phyloP scores from a whole-genome alignment of 106 monocot species.

The Dactylorhiza incarnata region DNA sequence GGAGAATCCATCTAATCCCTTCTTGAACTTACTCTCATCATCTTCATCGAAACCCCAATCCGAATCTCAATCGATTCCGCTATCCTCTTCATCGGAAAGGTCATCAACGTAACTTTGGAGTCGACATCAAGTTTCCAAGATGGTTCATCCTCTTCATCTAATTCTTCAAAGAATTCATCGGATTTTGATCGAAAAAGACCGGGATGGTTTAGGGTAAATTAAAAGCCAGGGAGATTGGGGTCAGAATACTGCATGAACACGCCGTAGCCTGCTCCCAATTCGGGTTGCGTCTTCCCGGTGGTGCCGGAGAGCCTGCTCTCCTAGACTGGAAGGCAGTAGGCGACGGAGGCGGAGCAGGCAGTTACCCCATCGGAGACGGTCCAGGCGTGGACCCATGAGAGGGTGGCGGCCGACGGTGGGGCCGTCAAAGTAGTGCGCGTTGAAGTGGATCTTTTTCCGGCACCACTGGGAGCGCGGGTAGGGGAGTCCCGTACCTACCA shows the following conservation, averaged over 20 bases:
- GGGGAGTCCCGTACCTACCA: too few relatives aligned
- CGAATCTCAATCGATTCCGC: slow-evolving; percentile 32
- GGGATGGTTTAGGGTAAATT: slow-evolving; percentile 26
- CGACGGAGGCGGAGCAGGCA: too few relatives aligned
- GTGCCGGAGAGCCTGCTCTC: too few relatives aligned
- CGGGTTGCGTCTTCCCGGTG: too few relatives aligned
- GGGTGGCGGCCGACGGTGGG: too few relatives aligned
- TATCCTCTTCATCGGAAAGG: slow-evolving; percentile 14
- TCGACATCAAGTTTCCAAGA: slow-evolving; percentile 31
- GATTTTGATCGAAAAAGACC: slow-evolving; percentile 7
- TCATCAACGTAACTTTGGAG: slow-evolving; percentile 14
- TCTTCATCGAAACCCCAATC: slow-evolving; percentile 53
- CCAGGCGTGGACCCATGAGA: too few relatives aligned
- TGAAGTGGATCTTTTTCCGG: too few relatives aligned
- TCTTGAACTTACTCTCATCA: slow-evolving; percentile 32
- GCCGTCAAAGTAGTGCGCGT: too few relatives aligned
- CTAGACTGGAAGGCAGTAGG: too few relatives aligned
- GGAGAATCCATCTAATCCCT: slow-evolving; percentile 69
- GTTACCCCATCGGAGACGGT: too few relatives aligned
- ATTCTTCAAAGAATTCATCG: slow-evolving; percentile 28
- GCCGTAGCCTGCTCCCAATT: too few relatives aligned
- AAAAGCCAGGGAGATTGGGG: slow-evolving; percentile 79
- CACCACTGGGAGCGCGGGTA: too few relatives aligned
- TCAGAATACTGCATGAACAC: slow-evolving; percentile 84
- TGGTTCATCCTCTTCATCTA: slow-evolving; percentile 21